Evolutionary conservation across 108 stramenopile species (phyloP), one percentile per base, ranked within the genome.

Genomic region (Conticribra weissflogii): DNA sequence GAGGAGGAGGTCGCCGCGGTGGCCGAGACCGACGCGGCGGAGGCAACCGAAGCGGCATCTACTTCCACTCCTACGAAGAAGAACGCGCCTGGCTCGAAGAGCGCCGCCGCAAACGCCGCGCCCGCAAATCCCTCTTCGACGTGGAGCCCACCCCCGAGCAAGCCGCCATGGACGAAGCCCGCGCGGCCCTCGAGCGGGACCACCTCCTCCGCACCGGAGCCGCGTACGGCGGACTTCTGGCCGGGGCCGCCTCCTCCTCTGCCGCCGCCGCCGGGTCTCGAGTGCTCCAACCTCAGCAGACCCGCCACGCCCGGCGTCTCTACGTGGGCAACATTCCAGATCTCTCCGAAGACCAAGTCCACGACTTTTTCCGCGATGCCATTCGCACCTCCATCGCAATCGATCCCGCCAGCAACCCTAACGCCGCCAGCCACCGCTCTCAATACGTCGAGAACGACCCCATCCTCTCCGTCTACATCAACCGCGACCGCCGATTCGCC

Each of bases 271-370:
- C 55, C 45, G 57, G 36, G 12, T 5, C 8, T 9, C 36, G 36
- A 12, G 5, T 12, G 36, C 36, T 67, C 17, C 86, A 84, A 27
- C 81, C 91, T 0, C 95, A 96, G 69, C 94, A 96, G 60, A 98
- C 98, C 8, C 81, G 95, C 29, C 98, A 97, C 69, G 98, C 97
- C 14, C 81, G 98, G 8, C 82, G 98, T 21, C 81, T 99, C 24
- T 99, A 98, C 85, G 83, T 98, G 54, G 99, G 99, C 21, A 84
- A 96, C 71, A 70, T 98, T 44, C 82, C 84, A n/a, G 78, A 86
- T 68, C 71, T 90, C 12, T 76, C 68, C 21, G 97, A 99, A 70
- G 60, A 82, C 27, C 89, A 97, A 16, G 57, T 99, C 27, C 83
- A 89, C 31, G 72, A 59, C 49, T 97, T 93, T 65, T 98, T 98